Percentiles rank a stretch among this genome's conserved stretches.
phyloP scores from a whole-genome alignment of 2,329 filamentous ascomycete genomes.

The Ceratocystis albifundus region DNA sequence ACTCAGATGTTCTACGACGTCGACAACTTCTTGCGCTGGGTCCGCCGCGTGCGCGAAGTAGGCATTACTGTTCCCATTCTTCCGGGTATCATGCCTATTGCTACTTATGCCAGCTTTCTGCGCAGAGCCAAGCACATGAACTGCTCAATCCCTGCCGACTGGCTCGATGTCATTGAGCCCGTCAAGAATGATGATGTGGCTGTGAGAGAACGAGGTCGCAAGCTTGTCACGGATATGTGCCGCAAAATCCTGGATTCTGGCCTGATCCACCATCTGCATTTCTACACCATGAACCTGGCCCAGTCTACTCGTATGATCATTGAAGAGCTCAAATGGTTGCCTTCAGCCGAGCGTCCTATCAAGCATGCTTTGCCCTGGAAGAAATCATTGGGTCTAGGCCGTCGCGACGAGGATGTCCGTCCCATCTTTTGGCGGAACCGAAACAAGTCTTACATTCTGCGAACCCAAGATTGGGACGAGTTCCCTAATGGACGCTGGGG shows the following conservation, averaged over 20 bases:
- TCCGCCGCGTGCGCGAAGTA: slow-evolving; percentile 68
- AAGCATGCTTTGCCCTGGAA: slow-evolving; percentile 94
- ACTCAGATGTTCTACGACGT: slow-evolving; percentile 99
- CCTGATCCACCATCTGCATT: slow-evolving; percentile 72
- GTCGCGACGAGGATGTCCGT: slow-evolving; percentile 86
- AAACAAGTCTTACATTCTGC: slow-evolving; percentile 86
- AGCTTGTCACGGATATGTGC: slow-evolving; percentile 80
- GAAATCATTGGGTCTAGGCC: slow-evolving; percentile 78
- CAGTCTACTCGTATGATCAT: slow-evolving; percentile 89
- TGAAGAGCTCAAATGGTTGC: slow-evolving; percentile 74
- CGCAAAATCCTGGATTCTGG: slow-evolving; percentile 70
- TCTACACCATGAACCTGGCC: slow-evolving; percentile 98
- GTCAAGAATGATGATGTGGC: slow-evolving; percentile 94
- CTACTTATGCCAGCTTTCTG: slow-evolving; percentile 86
- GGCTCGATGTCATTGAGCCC: slow-evolving; percentile 73
- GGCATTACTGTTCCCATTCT: slow-evolving; percentile 78
- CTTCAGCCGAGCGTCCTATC: slow-evolving; percentile 62
- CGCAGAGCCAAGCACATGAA: slow-evolving; percentile 85
- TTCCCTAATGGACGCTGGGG: slow-evolving; percentile 99
- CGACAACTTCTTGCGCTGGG: slow-evolving; percentile 89
- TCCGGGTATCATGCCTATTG: slow-evolving; percentile 78
- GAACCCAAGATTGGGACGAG: slow-evolving; percentile 97
- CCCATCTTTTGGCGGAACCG: slow-evolving; percentile 98
- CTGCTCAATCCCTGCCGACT: slow-evolving; percentile 67
- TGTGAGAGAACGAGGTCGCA: slow-evolving; percentile 80